Base-by-base conservation (phyloP, 2,329 filamentous ascomycete species). In the Pestalotiopsis sp. region DNA sequence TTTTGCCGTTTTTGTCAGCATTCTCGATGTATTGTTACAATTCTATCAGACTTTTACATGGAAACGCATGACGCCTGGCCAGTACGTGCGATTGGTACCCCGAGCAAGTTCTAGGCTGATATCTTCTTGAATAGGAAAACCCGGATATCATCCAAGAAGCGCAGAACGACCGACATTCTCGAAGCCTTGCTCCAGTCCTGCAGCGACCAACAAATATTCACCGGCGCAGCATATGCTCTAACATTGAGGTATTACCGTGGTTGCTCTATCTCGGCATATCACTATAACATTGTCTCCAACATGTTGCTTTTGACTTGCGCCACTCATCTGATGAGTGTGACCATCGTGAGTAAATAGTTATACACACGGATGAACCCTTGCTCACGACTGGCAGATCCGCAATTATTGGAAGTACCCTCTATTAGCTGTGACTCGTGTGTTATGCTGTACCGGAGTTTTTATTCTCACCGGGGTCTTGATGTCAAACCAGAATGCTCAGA, bases 151-250 rank as follows among this genome's bases (percentile, higher is more conserved):
- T 27, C 61, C 45, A 52, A 52, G 45, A 52, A 65, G 4, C 65
- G 62, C 20, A 75, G 72, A 61, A 36, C 78, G n/a, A 71, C 78
- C 6, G 74, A 77, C 23, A 75, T 80, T 23, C 66, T 78, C 13
- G 77, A 81, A 66, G 71, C 75, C 3, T 66, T 80, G 13, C 72
- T 81, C 27, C 64, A 78, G 27, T 73, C 73, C 56, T 80, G 78
- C 68, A 80, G 78, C 65, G 78, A 81, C 69, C 79, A 80, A 68
- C 79, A 81, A 59, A 71, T 81, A 60, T 80, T 81, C 70, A 81
- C 79, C 1, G 79, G 79, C 17, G 78, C 74, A 1, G 79, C 79
- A 6, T 81, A 80, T 67, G 77, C 77, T 52, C 70, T 80, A 20
- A 76, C 78, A 3, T 71, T 81, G 49, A 75, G 76, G 12, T 80